Base-by-base conservation (phyloP, 2,329 filamentous ascomycete genomes). In the Fusarium sp. region DNA sequence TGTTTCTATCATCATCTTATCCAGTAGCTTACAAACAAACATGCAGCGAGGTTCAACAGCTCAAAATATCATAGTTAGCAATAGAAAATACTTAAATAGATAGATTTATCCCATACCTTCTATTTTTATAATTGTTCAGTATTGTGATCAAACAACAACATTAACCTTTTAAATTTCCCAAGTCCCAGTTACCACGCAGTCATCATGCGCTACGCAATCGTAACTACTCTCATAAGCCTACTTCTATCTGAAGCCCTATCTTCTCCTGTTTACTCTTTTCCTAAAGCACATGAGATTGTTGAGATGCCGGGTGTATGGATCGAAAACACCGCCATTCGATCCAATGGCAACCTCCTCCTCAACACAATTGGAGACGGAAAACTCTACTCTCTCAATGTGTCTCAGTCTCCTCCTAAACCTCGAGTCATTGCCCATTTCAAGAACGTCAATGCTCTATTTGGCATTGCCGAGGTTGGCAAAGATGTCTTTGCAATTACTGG, bases 281-380 rank as follows among this genome's bases (percentile, higher is more conserved):
- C 49, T 12, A 29, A 41, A 3, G 18, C 15, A 22, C 58, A 13
- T 5, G 20, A 57, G 12, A 22, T 60, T 0, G 54, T 43, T 8
- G 22, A 65, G n/a, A 24, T 66, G 11, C 61, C 54, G 1, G 25
- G 13, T 5, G 34, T n/a, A 38, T 45, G 44, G 43, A 45, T 66
- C 10, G 63, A 66, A 22, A 66, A 65, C 16, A 12, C 45, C 10
- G 63, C 25, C 3, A n/a, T 25, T 30, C 45, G 63, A 29, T 34
- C 48, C 13, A 66, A 60, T 15, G 63, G 63, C 2, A 20, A 66
- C 43, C 61, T 65, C 24, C 11, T 66, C 6, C 48, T 66, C 11
- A 66, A 13, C 44, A 43, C 48, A 6, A 27, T 66, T 9, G 44
- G 38, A 24, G 30, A 51, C 9, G 30, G 25, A 5, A 20, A 47